Evolutionary conservation across 1,284 basidiomycete species (phyloP).

Genomic region (Polyporus tsugae): DNA sequence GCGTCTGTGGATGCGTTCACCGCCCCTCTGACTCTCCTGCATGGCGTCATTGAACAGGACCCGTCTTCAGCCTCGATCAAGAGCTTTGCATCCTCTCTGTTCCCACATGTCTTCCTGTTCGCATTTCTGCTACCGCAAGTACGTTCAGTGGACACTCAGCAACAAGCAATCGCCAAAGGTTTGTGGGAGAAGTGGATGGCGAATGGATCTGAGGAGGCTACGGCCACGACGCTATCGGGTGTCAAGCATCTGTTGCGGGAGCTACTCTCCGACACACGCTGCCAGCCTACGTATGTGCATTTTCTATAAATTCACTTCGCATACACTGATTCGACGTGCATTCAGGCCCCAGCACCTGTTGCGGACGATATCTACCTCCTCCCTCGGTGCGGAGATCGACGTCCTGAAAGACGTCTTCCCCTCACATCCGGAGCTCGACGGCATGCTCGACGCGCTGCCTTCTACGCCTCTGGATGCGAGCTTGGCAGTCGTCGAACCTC

Average conservation of each 20-base stretch:
- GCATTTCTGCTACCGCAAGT: constrained; percentile 55
- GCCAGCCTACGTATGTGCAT: constrained; percentile 41
- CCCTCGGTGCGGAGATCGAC: constrained; percentile 30
- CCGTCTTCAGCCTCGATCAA: constrained; percentile 23
- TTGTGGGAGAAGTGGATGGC: constrained; percentile 38
- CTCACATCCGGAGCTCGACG: constrained; percentile 53
- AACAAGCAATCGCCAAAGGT: constrained; percentile 25
- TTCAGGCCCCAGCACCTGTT: constrained; percentile 31
- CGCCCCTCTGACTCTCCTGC: constrained; percentile 47
- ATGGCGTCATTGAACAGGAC: constrained; percentile 40
- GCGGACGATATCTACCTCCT: constrained; percentile 13
- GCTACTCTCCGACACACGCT: constrained; percentile 48
- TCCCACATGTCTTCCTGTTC: constrained; percentile 57
- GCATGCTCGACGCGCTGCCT: constrained; percentile 55
- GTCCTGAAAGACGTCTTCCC: constrained; percentile 63
- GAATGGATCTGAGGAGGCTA: constrained; percentile 33
- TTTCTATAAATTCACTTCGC: neutral
- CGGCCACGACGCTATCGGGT: constrained; percentile 39
- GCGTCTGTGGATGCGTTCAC: constrained; percentile 24
- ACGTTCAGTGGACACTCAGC: constrained; percentile 21
- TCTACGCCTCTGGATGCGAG: constrained; percentile 61
- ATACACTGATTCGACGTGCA: neutral
- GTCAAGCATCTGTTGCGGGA: constrained; percentile 52
- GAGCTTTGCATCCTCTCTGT: constrained; percentile 33
- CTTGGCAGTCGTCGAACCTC: constrained; percentile 68